phyloP scores from a whole-genome alignment of 2,329 filamentous ascomycete genomes.

The Proliferodiscus dingleyae region DNA sequence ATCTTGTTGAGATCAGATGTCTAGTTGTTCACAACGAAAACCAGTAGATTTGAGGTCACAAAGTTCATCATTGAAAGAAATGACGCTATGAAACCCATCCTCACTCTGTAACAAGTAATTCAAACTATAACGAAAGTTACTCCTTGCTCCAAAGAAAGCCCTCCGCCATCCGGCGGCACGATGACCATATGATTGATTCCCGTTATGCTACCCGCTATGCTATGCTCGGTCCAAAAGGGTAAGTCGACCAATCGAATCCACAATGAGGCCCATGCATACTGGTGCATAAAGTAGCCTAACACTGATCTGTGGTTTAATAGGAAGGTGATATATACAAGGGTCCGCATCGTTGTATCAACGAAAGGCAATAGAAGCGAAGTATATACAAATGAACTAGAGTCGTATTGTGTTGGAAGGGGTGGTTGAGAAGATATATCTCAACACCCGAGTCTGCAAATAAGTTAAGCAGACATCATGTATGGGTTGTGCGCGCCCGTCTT shows the following conservation, averaged over 20 bases:
- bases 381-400: slow-evolving; percentile 22
- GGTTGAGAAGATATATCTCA: slow-evolving; percentile 13
- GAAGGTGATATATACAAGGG: slow-evolving; percentile 15
- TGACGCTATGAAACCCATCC: slow-evolving; percentile 3
- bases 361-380: slow-evolving; percentile 12
- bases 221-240: slow-evolving; percentile 21
- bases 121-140: not conserved
- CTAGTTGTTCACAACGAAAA: too few relatives aligned
- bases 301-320: slow-evolving; percentile 12
- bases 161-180: not conserved
- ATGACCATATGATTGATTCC: slow-evolving; percentile 1
- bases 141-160: not conserved
- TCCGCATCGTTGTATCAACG: slow-evolving; percentile 4
- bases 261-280: slow-evolving; percentile 13
- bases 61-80: slow-evolving; percentile 6
- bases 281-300: slow-evolving; percentile 2
- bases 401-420: slow-evolving; percentile 1
- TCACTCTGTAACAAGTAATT: not conserved
- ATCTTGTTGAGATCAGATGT: too few relatives aligned
- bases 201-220: slow-evolving; percentile 23
- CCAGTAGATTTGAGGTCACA: too few relatives aligned
- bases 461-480: slow-evolving; percentile 69
- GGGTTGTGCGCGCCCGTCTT: slow-evolving; percentile 60
- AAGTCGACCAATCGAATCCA: too few relatives aligned
- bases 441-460: slow-evolving; percentile 21